These are phyloP conservation scores for Termitomyces sp. DNA, from an alignment of 768 basidiomycete species.

Conservation along the genomic window DNA sequence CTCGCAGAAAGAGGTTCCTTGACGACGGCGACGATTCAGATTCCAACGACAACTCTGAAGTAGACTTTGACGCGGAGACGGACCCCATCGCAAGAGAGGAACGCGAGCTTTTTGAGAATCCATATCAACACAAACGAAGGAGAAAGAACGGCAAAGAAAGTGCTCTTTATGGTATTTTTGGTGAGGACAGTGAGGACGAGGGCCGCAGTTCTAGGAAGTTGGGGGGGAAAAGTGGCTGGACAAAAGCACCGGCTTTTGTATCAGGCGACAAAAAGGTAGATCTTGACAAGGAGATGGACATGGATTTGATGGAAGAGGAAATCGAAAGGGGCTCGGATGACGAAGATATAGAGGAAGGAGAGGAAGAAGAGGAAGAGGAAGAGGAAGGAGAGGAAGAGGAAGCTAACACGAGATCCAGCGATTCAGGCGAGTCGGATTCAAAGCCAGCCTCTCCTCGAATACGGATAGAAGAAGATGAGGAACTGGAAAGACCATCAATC, in stretches of 20 bases:
- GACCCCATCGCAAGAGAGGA: slow-evolving; percentile 70
- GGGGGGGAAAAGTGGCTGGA: slow-evolving; percentile 57
- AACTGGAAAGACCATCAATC: slow-evolving; percentile 28
- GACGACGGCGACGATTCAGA: slow-evolving; percentile 69
- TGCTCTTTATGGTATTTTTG: slow-evolving; percentile 75
- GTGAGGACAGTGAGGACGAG: slow-evolving; percentile 67
- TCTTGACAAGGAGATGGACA: slow-evolving; percentile 34
- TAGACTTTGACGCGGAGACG: slow-evolving; percentile 41
- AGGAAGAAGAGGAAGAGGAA: slow-evolving; percentile 26
- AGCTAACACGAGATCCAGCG: slow-evolving; percentile 27
- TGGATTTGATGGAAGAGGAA: slow-evolving; percentile 25
- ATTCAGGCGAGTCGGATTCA: slow-evolving; percentile 41
- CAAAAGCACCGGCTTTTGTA: slow-evolving; percentile 76
- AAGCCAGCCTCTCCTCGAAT: slow-evolving; percentile 56
- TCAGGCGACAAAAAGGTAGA: slow-evolving; percentile 52
- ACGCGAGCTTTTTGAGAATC: slow-evolving; percentile 71
- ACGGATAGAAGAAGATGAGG: slow-evolving; percentile 48
- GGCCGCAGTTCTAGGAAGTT: slow-evolving; percentile 23
- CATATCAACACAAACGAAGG: slow-evolving; percentile 69
- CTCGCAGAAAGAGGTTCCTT: slow-evolving; percentile 70
- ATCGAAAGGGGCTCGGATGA: slow-evolving; percentile 32
- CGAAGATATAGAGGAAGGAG: slow-evolving; percentile 31
- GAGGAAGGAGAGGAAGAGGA: background rate
- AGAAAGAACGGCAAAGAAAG: slow-evolving; percentile 67
- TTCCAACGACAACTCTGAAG: slow-evolving; percentile 58